Evolutionary conservation across 331 rosid genomes (phyloP), one percentile per base, ranked within the genome.

Genomic region (Spiraea crenata): DNA sequence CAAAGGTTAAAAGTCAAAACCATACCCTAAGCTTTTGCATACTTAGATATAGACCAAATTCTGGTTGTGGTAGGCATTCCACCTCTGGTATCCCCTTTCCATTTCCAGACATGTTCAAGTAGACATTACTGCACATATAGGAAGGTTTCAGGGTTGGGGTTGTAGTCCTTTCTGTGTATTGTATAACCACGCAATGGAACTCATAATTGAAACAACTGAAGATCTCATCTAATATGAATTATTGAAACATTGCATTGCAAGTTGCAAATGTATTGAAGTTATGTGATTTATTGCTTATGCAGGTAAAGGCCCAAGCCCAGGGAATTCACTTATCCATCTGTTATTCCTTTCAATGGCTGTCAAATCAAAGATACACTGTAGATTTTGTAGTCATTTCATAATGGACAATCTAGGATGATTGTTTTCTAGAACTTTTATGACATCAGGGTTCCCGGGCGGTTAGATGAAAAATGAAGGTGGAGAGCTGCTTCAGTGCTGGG

Each of bases 271-370:
- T 31, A 44, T 16, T 31, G 65, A 39, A 31, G 54, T 54, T 41
- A 45, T 31, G 74, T 56, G 65, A 42, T 34, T 31, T 57, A 44
- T 41, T 41, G 65, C 37, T 15, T 45, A 4, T 56, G 20, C 35
- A 7, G 73, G 39, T 4, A 4, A 70, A 70, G 56, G 74, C 11
- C 73, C 65, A 40, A 56, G 3, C 62, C 31, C 52, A n/a, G 42
- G 74, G n/a, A 56, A 57, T 15, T 11, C 10, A 44, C 6, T 19
- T 38, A 16, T 17, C 31, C 0, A 15, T 61, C 14, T 61, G 48
- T 61, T 39, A 14, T 14, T 16, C 65, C 69, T 25, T 15, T 65
- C 57, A 17, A 63, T 20, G n/a, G 62, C 44, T 62, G 34, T 50
- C 45, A 50, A 25, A 5, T 63, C 57, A 66, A 66, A 55, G 9